Percentiles rank a stretch among this genome's conserved stretches.
phyloP scores from a whole-genome alignment of 306 rosid species.

The Citrullus mucosospermus region DNA sequence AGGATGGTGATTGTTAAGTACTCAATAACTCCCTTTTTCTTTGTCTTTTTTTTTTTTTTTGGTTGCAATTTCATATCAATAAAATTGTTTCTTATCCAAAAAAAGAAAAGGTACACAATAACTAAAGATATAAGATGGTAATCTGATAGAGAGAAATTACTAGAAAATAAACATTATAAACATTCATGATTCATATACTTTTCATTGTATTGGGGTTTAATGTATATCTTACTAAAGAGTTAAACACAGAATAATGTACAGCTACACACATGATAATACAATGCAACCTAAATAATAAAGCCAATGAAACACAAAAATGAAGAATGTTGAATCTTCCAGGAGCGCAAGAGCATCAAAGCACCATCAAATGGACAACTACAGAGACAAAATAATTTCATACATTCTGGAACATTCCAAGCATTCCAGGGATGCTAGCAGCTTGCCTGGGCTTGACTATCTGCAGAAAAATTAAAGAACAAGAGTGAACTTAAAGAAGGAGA shows the following conservation, averaged over 20 bases:
- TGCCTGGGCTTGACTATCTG: conserved; percentile 99
- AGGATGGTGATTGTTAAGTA: neutral
- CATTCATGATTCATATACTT: neutral
- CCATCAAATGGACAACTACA: neutral
- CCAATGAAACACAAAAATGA: neutral
- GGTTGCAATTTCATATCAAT: neutral
- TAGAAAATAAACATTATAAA: neutral
- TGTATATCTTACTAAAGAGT: neutral
- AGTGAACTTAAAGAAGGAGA: neutral
- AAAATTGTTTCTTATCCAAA: neutral
- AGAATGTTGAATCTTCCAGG: neutral
- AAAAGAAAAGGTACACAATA: neutral
- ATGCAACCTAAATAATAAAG: neutral
- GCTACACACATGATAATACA: neutral
- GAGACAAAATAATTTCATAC: conserved; percentile 29
- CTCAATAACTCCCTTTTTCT: neutral
- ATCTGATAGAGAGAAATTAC: neutral
- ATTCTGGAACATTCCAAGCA: conserved; percentile 97
- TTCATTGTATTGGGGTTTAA: neutral
- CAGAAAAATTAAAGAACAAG: conserved; percentile 12
- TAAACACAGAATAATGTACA: neutral
- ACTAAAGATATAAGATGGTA: neutral
- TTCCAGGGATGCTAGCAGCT: conserved; percentile 99
- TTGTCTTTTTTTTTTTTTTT: too few relatives aligned
- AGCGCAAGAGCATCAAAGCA: neutral